Percentiles rank a stretch among this genome's conserved stretches.
phyloP scores from a whole-genome alignment of 2,329 filamentous ascomycete genomes.

The Phaeosphaeriaceae sp. region DNA sequence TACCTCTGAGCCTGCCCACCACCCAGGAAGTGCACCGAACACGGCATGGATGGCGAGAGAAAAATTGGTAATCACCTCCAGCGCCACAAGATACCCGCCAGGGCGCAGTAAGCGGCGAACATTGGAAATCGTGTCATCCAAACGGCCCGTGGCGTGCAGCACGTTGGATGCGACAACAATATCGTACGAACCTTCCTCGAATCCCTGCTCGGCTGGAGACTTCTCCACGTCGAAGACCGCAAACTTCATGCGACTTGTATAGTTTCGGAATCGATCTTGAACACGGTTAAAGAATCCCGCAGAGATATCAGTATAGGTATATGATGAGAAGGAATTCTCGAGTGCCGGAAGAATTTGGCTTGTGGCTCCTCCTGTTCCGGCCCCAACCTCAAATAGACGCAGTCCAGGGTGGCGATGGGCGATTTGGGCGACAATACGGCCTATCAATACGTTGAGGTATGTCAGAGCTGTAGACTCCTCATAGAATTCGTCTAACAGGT shows the following conservation, averaged over 20 bases:
- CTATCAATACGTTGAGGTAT: conserved; percentile 2
- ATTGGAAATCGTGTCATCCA: conserved; percentile 16
- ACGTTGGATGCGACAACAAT: conserved; percentile 21
- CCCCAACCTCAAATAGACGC: conserved; percentile 18
- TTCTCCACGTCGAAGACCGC: conserved; percentile 38
- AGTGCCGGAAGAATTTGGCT: conserved; percentile 1
- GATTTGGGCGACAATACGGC: conserved; percentile 14
- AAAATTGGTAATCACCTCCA: conserved; percentile 12
- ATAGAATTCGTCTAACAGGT: conserved; percentile 22
- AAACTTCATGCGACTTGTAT: conserved; percentile 2
- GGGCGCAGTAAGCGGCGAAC: conserved; percentile 34
- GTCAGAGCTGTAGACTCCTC: conserved; percentile 4
- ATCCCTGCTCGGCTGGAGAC: conserved; percentile 29
- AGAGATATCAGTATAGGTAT: conserved; percentile 32
- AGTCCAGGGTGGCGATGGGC: conserved; percentile 18
- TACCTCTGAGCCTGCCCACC: conserved; percentile 41
- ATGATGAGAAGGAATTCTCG: conserved; percentile 6
- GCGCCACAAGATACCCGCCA: conserved; percentile 53
- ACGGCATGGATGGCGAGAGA: conserved; percentile 18
- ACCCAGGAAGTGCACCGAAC: conserved; percentile 48
- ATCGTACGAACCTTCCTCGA: conserved; percentile 14
- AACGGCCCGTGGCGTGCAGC: conserved; percentile 13
- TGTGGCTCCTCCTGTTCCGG: conserved; percentile 14
- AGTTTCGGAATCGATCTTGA: conserved; percentile 2
- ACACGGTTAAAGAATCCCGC: conserved; percentile 17